phyloP scores from a whole-genome alignment of 1,139 yeast species.

The Yamadazyma atmosphaerica region DNA sequence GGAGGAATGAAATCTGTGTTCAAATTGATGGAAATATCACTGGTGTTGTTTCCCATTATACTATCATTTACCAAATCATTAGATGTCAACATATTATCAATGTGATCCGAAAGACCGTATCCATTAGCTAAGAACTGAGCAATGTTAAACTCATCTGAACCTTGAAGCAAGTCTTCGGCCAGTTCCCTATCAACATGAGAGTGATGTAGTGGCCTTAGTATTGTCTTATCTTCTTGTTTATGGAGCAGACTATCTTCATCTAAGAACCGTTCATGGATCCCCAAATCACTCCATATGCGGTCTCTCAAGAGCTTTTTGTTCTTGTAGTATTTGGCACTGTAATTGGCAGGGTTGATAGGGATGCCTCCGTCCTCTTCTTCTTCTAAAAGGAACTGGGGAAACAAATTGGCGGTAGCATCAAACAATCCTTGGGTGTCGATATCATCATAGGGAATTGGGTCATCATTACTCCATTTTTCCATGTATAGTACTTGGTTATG shows the following conservation, averaged over 20 bases:
- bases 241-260: slow-evolving; percentile 17
- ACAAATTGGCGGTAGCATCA: slow-evolving; percentile 37
- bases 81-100: slow-evolving; percentile 16
- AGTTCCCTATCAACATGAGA: slow-evolving; percentile 14
- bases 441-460: slow-evolving; percentile 42
- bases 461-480: slow-evolving; percentile 44
- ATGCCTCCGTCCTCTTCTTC: slow-evolving; percentile 45
- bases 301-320: slow-evolving; percentile 32
- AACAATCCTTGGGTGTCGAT: slow-evolving; percentile 40
- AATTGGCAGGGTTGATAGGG: slow-evolving; percentile 36
- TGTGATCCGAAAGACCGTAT: slow-evolving; percentile 18
- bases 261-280: slow-evolving; percentile 27
- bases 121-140: slow-evolving; percentile 44
- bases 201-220: slow-evolving; percentile 25
- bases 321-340: slow-evolving; percentile 41
- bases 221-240: slow-evolving; percentile 30
- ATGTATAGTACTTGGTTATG: slow-evolving; percentile 42
- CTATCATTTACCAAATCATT: slow-evolving; percentile 27
- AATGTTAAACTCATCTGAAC: slow-evolving; percentile 20
- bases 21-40: slow-evolving; percentile 33
- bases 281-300: slow-evolving; percentile 38
- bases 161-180: too few species aligned
- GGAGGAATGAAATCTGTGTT: slow-evolving; percentile 30
- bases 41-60: slow-evolving; percentile 23
- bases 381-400: slow-evolving; percentile 39